phyloP scores from a whole-genome alignment of 2,329 filamentous ascomycete genomes.

The Diaporthe ampelina region DNA sequence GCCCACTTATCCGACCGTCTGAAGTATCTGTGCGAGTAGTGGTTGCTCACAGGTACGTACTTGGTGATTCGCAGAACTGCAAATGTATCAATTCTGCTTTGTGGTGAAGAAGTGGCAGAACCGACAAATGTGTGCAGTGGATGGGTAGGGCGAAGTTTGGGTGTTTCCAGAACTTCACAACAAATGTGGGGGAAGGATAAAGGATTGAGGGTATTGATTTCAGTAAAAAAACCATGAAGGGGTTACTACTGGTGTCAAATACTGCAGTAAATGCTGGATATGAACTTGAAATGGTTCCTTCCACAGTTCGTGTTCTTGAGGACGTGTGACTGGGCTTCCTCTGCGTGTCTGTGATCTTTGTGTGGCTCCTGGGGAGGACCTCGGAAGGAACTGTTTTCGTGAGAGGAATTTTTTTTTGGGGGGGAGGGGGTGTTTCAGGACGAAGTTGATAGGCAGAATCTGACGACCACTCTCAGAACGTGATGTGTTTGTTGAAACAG shows the following conservation, averaged over 20 bases:
- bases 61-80: background rate
- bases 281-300: background rate
- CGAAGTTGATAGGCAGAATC: no score
- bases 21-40: background rate
- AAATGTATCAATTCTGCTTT: no score
- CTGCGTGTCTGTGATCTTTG: background rate
- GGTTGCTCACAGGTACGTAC: background rate
- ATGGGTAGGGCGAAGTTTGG: no score
- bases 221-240: background rate
- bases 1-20: background rate
- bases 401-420: no score
- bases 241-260: no score
- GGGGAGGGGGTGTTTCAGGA: no score
- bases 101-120: background rate
- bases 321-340: background rate
- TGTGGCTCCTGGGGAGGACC: no score
- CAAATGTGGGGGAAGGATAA: background rate
- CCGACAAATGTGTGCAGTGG: background rate
- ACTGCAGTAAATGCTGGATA: background rate
- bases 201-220: background rate
- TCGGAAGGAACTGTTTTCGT: no score
- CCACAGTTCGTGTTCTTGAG: background rate
- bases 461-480: background rate
- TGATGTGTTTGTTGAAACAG: no score
- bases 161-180: background rate